Base-by-base conservation (phyloP, 2,329 filamentous ascomycete species). In the Alternaria burnsii region DNA sequence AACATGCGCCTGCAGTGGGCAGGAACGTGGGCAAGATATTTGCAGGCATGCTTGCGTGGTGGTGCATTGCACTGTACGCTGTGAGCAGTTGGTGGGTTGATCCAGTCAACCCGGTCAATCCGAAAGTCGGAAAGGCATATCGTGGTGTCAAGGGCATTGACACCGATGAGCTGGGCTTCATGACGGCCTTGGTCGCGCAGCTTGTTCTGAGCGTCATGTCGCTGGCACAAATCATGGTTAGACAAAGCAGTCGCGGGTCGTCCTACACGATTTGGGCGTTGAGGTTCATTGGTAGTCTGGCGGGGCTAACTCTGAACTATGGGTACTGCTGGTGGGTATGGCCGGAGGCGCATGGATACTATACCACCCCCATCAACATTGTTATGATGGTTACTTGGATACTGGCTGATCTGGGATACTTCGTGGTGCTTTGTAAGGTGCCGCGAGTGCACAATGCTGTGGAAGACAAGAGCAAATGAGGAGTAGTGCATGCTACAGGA, bases 231-330 rank as follows among this genome's bases (percentile, higher is more conserved):
- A 71, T 85, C 41, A 52, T 82, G 11, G 75, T 81, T 20, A 74
- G 84, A 53, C 79, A 80, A 2, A 83, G 85, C 66, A 83, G 82
- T 18, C 82, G 83, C 3, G 84, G 83, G 0, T 78, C 81, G 43
- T 81, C 79, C 53, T 84, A 82, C 0, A 93, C 93, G 0, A 95
- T 97, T 32, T 97, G 92, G 76, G 84, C 94, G 14, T 92, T 92
- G 0, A 91, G 92, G 0, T 88, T 97, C 48, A 70, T 97, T 9
- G 89, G 92, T 38, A 93, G 97, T 84, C 82, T 83, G 6, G 82
- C 96, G 78, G 94, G 97, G 78, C 36, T 65, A 28, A 61, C 62
- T 20, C 22, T 55, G 5, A 64, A 63, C 87, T 90, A 5, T 85
- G 86, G 76, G 69, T 74, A 73, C 28, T 83, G 84, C 48, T 85